Evolutionary conservation across 148 eudicot genomes (phyloP), one percentile per base, ranked within the genome.

Genomic region (Amaranthus hypochondriacus): DNA sequence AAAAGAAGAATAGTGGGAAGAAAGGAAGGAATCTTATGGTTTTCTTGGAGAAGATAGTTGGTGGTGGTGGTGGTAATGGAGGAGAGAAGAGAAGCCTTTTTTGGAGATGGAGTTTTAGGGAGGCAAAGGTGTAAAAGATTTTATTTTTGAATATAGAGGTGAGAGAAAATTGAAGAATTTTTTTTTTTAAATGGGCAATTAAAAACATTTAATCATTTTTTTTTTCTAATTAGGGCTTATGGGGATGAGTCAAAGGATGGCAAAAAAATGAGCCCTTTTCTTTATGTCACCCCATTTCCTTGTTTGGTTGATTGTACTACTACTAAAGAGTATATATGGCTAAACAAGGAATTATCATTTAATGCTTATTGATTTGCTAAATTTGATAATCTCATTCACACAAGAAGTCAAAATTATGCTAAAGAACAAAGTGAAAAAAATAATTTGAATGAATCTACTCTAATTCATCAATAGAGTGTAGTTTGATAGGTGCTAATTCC

Each of bases 401-500:
- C 52, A 47, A 69, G 8, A 62, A 62, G 79, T 76, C 68, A 61
- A 76, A 52, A 48, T 66, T 58, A 18, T 50, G 73, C 56, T 64
- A 63, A 9, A 53, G 54, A 65, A 54, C 47, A 47, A 68, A 39
- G 60, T 49, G 42, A 7, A 62, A 62, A 69, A 55, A 15, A 49
- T 50, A 72, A 49, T 48, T 28, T 28, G 54, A 56, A 49, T 50
- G 72, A 50, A 72, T 66, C 46, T 73, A 66, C 58, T 66, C 43
- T 59, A 65, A 70, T 52, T 54, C 6, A 63, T 74, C 73, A 56
- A 52, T 11, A 15, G 50, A 48, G 12, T 66, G 11, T 54, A 50
- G 56, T 75, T 69, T 77, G 68, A 69, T 76, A 76, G 78, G 83
- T 74, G 14, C 55, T 56, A 70, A 9, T 60, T 76, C 78, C 81